A percentile compares a stretch with the other conserved stretches of the same genome.
Evolutionary conservation across 2,329 filamentous ascomycete genomes (phyloP).

Genomic region (Periconia sp.): DNA sequence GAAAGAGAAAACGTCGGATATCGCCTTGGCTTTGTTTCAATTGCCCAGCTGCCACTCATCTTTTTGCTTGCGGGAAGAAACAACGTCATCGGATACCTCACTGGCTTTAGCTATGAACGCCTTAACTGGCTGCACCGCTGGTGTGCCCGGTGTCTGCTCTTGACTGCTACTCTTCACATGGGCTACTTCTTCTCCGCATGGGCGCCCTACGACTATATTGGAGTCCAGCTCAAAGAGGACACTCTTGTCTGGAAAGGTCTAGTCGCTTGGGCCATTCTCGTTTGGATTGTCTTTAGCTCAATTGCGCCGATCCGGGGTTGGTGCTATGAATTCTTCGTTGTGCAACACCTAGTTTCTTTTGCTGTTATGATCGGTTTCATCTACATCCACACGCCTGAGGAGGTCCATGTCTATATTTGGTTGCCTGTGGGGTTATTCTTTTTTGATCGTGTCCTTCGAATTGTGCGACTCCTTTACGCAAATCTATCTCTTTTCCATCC

Average conservation of each 20-base stretch:
- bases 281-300: slow-evolving; percentile 67
- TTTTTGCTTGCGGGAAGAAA: slow-evolving; percentile 59
- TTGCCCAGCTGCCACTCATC: slow-evolving; percentile 58
- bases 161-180: slow-evolving; percentile 69
- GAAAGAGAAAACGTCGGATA: slow-evolving; percentile 60
- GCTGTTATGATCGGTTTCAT: slow-evolving; percentile 64
- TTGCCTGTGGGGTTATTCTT: slow-evolving; percentile 64
- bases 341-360: slow-evolving; percentile 67
- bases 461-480: slow-evolving; percentile 37
- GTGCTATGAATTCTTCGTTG: slow-evolving; percentile 69
- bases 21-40: slow-evolving; percentile 55
- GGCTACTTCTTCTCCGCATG: slow-evolving; percentile 70
- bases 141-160: slow-evolving; percentile 68
- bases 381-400: slow-evolving; percentile 63
- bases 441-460: slow-evolving; percentile 62
- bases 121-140: slow-evolving; percentile 75
- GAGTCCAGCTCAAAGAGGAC: slow-evolving; percentile 62
- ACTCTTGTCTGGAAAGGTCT: slow-evolving; percentile 68
- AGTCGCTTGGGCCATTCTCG: slow-evolving; percentile 65
- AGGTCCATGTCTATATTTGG: slow-evolving; percentile 66
- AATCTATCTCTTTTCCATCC: slow-evolving; percentile 46
- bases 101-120: slow-evolving; percentile 67
- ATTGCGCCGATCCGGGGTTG: slow-evolving; percentile 66
- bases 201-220: slow-evolving; percentile 61
- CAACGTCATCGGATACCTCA: slow-evolving; percentile 62